Conservation (phyloP, 1,284 basidiomycete species). For the Trichosporon sp. region DNA sequence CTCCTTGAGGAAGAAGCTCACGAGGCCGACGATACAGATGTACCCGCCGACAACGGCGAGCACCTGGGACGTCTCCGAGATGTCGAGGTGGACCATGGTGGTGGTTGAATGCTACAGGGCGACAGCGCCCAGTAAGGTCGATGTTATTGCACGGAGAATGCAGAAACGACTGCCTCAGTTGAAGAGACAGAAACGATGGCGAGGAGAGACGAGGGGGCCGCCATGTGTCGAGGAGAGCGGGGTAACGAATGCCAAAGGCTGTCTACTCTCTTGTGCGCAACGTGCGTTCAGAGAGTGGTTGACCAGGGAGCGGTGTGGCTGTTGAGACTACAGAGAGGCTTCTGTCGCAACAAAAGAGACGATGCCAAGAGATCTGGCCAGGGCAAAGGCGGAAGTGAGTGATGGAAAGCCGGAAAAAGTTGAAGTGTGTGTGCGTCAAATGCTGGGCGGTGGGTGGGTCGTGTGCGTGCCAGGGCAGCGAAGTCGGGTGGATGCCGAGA, state of each 20-base stretch:
- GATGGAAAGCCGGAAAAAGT: neutral
- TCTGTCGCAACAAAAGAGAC: no score
- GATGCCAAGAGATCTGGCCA: neutral
- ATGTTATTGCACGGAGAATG: constrained; percentile 13
- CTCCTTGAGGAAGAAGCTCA: constrained; percentile 49
- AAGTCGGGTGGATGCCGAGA: neutral
- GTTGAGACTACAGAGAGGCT: no score
- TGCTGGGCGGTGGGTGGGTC: neutral
- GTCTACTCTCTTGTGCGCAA: neutral
- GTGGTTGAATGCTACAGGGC: neutral
- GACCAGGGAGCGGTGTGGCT: neutral
- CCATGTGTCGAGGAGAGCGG: neutral
- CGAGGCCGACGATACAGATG: constrained; percentile 41
- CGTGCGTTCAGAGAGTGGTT: no score
- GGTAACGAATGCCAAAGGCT: neutral
- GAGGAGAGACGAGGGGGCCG: neutral
- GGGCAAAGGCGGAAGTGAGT: neutral
- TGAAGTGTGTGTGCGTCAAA: neutral
- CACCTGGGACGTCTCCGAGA: constrained; percentile 42
- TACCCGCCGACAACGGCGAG: constrained; percentile 43
- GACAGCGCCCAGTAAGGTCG: neutral
- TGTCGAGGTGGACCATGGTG: constrained; percentile 44
- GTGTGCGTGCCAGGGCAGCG: neutral
- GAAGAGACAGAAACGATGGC: neutral
- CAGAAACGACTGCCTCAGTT: neutral